A percentile compares a stretch with the other conserved stretches of the same genome.
Conservation (phyloP, 2,329 filamentous ascomycete species). For the Ophiocordyceps unilateralis region DNA sequence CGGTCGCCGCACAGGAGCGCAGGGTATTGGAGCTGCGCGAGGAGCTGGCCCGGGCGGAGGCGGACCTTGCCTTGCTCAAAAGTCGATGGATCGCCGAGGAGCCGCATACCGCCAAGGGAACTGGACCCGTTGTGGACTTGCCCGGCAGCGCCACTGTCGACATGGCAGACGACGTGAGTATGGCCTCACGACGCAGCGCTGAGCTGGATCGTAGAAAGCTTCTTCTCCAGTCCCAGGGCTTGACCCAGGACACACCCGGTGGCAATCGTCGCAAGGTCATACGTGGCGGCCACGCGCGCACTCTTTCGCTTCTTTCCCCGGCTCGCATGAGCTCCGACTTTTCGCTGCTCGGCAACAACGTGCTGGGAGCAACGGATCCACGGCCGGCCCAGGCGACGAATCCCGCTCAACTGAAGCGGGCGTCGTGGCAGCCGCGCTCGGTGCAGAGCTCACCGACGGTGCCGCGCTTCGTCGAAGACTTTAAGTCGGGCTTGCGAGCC, state of each 20-base stretch:
- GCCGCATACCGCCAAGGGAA: slow-evolving; percentile 54
- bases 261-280: slow-evolving; percentile 44
- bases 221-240: slow-evolving; percentile 31
- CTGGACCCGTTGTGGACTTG: slow-evolving; percentile 1
- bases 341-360: slow-evolving; percentile 21
- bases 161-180: slow-evolving; percentile 13
- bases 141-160: slow-evolving; percentile 2
- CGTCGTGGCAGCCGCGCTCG: slow-evolving; percentile 40
- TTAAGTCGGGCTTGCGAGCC: slow-evolving; percentile 78
- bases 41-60: slow-evolving; percentile 70
- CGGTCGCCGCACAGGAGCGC: slow-evolving; percentile 82
- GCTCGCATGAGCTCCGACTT: slow-evolving; percentile 28
- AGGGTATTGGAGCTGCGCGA: slow-evolving; percentile 81
- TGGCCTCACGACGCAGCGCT: slow-evolving; percentile 20
- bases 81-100: slow-evolving; percentile 69
- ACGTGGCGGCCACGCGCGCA: slow-evolving; percentile 43
- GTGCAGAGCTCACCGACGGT: slow-evolving; percentile 26
- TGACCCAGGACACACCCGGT: slow-evolving; percentile 23
- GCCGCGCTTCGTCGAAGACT: slow-evolving; percentile 76
- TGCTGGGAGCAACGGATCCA: slow-evolving; percentile 13
- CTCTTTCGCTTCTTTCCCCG: slow-evolving; percentile 69
- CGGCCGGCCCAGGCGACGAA: slow-evolving; percentile 18
- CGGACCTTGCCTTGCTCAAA: slow-evolving; percentile 60
- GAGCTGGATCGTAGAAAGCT: slow-evolving; percentile 63
- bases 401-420: slow-evolving; percentile 32